Conservation (phyloP, 176 grass and related monocot genomes). For the bread wheat (Triticum aestivum) region IWGSC_CS_RefSeq_v2.1 NC_057796.1:467224469-467224968, state of each 20-base stretch:
- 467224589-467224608: not conserved
- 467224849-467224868: not conserved
- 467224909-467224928: not conserved
- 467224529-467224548: not conserved
- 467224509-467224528: not conserved
- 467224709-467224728: not conserved
- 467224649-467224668: not conserved
- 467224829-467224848: not conserved
- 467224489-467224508: not conserved
- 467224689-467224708: slow-evolving; percentile 9
- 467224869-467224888: not conserved
- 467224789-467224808: not conserved
- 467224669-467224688: not conserved
- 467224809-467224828: not conserved
- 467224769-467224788: not conserved
- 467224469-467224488: not conserved
- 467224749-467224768: not conserved
- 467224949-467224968: slow-evolving; percentile 11
- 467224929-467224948: not conserved
- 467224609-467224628: not conserved
- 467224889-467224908: not conserved
- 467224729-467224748: not conserved
- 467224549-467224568: not conserved
- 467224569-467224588: not conserved
- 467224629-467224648: not conserved